Base-by-base conservation (phyloP, 768 basidiomycete genomes). In the Lactarius quietus region DNA sequence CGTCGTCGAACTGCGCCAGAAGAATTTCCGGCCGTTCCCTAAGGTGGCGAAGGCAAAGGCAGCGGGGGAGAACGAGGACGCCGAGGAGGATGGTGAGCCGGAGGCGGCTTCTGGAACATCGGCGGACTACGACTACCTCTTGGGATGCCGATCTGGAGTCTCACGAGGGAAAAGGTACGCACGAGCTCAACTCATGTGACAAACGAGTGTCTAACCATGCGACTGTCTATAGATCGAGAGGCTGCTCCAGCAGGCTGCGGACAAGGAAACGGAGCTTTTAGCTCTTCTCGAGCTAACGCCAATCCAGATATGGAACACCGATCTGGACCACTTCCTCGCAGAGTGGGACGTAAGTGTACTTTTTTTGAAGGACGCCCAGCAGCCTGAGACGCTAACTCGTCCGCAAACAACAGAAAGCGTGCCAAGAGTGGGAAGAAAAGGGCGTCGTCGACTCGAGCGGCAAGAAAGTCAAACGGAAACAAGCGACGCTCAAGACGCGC, bases 131-230 rank as follows among this genome's bases (percentile, higher is more conserved):
- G 95, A 99, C 73, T 98, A 99, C 76, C 77, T 99, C 59, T 79
- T 99, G 64, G 87, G 92, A 98, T 99, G 96, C 79, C 93, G 1
- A 96, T 99, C 72, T 95, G 86, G 82, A 96, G 89, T 77, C 79
- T 99, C 80, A 99, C 96, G 0, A 88, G 84, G 71, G 96, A 98
- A 77, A 95, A 89, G 86, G 93, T 90, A 60, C 7, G 74, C 59
- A 45, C 26, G 20, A 45, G 9, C 54, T 57, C 53, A 3, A 4
- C 33, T 14, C 23, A 41, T 41, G 31, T 29, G 1, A 8, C 18
- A 23, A 4, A 35, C 28, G 12, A 14, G 41, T 51, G 26, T 7
- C 31, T 51, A 6, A 48, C 12, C 38, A n/a, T 45, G 52, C 23
- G 51, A n/a, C n/a, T 39, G 14, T 12, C 15, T 39, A 20, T 57